A percentile compares a stretch with the other conserved stretches of the same genome.
phyloP scores from a whole-genome alignment of 805 yeast genomes.

The Saturnispora mendoncae region DNA sequence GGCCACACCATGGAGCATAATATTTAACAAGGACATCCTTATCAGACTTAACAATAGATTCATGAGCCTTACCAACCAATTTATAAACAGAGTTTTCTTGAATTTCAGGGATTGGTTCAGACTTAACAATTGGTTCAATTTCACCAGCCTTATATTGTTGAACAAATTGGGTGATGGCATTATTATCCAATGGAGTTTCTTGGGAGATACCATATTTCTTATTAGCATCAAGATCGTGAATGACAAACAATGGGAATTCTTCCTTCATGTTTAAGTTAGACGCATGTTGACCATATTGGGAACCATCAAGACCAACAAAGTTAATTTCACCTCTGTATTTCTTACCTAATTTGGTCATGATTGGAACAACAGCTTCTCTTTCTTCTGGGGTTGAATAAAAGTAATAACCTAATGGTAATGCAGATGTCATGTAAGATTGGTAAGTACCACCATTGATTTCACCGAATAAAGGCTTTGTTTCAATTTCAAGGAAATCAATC shows the following conservation, averaged over 20 bases:
- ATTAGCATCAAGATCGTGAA: constrained; percentile 63
- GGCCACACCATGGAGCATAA: constrained; percentile 98
- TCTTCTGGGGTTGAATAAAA: constrained; percentile 69
- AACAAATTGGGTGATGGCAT: constrained; percentile 54
- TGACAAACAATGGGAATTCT: constrained; percentile 82
- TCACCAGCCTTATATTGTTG: constrained; percentile 54
- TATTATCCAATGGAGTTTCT: constrained; percentile 38
- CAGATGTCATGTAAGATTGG: constrained; percentile 60
- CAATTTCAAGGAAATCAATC: constrained; percentile 43
- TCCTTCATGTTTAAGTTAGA: constrained; percentile 75
- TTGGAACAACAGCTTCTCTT: constrained; percentile 44
- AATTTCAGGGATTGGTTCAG: constrained; percentile 75
- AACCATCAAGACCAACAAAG: constrained; percentile 84
- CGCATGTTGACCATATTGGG: constrained; percentile 76
- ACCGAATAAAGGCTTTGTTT: constrained; percentile 76
- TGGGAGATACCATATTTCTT: constrained; percentile 75
- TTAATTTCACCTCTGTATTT: constrained; percentile 69
- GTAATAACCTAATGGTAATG: constrained; percentile 77
- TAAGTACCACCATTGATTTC: constrained; percentile 79
- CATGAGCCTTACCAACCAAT: constrained; percentile 79
- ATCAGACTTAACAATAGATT: constrained; percentile 48
- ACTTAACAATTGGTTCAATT: constrained; percentile 65
- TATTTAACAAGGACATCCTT: constrained; percentile 84
- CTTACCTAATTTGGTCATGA: constrained; percentile 59
- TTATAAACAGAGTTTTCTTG: constrained; percentile 64